phyloP scores from a whole-genome alignment of 345 rosid species.

The Clausena lansium region DNA sequence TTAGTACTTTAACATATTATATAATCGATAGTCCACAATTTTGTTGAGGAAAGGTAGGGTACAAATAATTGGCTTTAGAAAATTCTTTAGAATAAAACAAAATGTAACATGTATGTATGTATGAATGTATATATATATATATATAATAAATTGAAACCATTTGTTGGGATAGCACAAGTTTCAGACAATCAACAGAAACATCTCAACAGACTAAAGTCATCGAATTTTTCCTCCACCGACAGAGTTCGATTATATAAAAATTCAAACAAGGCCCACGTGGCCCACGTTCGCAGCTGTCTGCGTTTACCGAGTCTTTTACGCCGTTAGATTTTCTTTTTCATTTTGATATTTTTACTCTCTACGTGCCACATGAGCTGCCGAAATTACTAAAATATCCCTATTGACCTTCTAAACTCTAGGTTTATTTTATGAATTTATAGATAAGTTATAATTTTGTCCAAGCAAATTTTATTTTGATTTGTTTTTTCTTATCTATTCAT shows the following conservation, averaged over 20 bases:
- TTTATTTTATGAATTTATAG: neutral
- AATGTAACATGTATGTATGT: too few relatives aligned
- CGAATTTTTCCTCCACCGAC: neutral
- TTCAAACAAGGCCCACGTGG: neutral
- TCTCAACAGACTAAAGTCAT: neutral
- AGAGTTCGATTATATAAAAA: neutral
- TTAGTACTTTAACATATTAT: too few relatives aligned
- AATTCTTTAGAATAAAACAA: too few relatives aligned
- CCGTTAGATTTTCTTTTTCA: neutral
- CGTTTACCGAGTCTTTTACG: neutral
- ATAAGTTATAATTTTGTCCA: neutral
- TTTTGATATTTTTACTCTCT: neutral
- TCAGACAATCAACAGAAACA: neutral
- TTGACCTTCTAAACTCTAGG: neutral
- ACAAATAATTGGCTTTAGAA: too few relatives aligned
- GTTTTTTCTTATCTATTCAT: neutral
- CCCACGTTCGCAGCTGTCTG: neutral
- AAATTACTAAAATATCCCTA: neutral
- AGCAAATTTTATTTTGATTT: neutral
- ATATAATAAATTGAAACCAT: too few relatives aligned
- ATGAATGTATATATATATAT: too few relatives aligned
- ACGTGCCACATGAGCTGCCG: neutral
- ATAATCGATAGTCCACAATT: too few relatives aligned
- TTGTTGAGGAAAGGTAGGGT: too few relatives aligned
- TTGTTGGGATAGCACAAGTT: neutral